Conservation (phyloP, 805 yeast species). For the Danielia reshetovae region DNA sequence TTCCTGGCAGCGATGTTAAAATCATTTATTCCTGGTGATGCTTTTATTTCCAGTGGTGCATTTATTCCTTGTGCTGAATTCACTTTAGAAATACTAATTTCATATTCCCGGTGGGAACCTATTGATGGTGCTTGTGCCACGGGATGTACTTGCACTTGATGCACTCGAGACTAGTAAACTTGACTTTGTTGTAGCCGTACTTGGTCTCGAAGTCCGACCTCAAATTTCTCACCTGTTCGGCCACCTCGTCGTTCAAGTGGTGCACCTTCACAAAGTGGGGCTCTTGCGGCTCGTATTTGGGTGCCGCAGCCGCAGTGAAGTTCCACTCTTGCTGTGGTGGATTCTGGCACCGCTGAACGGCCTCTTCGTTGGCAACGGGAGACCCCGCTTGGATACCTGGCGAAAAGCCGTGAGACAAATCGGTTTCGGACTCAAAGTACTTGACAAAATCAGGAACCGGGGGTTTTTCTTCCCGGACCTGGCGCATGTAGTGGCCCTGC, state of each 20-base stretch:
- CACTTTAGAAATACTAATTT: too few relatives aligned
- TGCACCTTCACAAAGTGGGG: background rate
- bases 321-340: too few relatives aligned
- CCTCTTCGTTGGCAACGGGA: too few relatives aligned
- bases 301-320: too few relatives aligned
- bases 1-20: too few relatives aligned
- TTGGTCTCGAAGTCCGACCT: constrained; percentile 11
- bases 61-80: background rate
- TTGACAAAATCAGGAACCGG: constrained; percentile 13
- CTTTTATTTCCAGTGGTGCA: too few relatives aligned
- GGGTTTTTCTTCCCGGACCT: background rate
- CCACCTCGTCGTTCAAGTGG: constrained; percentile 13
- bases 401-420: too few relatives aligned
- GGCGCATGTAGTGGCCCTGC: constrained; percentile 2
- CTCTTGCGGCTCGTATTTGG: background rate
- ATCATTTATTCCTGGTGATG: too few relatives aligned
- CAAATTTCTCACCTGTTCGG: constrained; percentile 10
- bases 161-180: constrained; percentile 10
- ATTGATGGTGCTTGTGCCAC: constrained; percentile 11
- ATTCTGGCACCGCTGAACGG: too few relatives aligned
- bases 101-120: too few relatives aligned
- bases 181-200: constrained; percentile 8
- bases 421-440: constrained; percentile 9
- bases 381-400: too few relatives aligned
- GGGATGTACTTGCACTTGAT: constrained; percentile 14